phyloP scores from a whole-genome alignment of 2,329 filamentous ascomycete species.

The Dactylonectria macrodidyma region DNA sequence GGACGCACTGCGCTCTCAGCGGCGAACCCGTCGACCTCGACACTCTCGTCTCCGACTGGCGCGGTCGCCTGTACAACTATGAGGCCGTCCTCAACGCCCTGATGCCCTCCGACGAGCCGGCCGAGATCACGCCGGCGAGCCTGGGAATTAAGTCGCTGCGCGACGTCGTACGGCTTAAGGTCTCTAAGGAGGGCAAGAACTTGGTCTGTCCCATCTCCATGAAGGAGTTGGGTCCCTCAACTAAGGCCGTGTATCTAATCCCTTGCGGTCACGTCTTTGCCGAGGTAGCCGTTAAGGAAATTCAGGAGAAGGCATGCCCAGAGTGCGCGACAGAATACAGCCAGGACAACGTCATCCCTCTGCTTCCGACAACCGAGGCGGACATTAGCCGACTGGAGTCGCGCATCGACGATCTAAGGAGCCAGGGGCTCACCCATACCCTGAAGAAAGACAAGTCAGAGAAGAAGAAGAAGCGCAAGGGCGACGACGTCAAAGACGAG shows the following conservation, averaged over 20 bases:
- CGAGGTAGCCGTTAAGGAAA: constrained; percentile 86
- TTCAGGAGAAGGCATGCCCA: constrained; percentile 74
- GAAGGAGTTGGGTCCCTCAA: constrained; percentile 84
- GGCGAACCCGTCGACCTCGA: constrained; percentile 77
- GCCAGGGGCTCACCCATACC: constrained; percentile 84
- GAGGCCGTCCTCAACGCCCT: constrained; percentile 82
- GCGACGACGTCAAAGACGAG: constrained; percentile 54
- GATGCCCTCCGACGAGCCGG: constrained; percentile 73
- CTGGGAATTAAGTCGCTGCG: constrained; percentile 83
- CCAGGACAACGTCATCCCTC: constrained; percentile 83
- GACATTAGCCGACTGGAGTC: constrained; percentile 79
- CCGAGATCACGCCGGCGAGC: constrained; percentile 59
- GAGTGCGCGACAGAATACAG: constrained; percentile 85
- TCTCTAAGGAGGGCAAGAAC: constrained; percentile 67
- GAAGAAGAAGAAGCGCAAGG: constrained; percentile 80
- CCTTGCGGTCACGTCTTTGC: constrained; percentile 97
- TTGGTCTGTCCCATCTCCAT: constrained; percentile 91
- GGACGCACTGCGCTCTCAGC: constrained; percentile 91
- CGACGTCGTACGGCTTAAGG: constrained; percentile 90
- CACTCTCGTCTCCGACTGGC: constrained; percentile 87
- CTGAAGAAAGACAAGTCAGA: constrained; percentile 83
- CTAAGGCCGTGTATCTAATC: constrained; percentile 89
- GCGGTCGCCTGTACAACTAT: constrained; percentile 93
- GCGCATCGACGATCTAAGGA: constrained; percentile 77
- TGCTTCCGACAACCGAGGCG: constrained; percentile 79